Evolutionary conservation across 2,329 filamentous ascomycete species (phyloP).

Genomic region (Alternaria arborescens): DNA sequence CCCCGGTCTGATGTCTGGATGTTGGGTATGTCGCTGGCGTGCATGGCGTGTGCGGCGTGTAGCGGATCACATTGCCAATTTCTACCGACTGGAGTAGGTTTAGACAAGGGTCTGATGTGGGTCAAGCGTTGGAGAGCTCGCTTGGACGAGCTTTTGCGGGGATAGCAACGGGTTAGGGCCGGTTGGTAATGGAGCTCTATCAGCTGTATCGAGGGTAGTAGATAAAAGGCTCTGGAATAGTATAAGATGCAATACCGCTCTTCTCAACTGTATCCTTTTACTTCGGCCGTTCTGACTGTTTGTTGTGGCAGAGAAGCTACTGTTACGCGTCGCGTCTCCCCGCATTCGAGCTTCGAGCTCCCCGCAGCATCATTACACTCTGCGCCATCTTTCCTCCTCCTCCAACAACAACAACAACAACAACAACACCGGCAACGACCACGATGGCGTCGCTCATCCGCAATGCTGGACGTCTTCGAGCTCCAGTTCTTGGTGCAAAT

Average conservation of each 20-base stretch:
- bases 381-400: background rate
- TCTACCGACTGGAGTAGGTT: conserved; percentile 11
- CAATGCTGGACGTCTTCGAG: conserved; percentile 33
- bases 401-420: too few species aligned
- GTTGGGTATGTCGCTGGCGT: background rate
- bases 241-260: conserved; percentile 21
- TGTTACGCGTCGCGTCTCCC: conserved; percentile 3
- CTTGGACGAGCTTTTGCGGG: conserved; percentile 27
- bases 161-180: conserved; percentile 30
- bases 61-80: conserved; percentile 11
- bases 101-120: conserved; percentile 13
- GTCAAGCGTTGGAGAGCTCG: conserved; percentile 18
- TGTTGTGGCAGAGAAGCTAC: background rate
- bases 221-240: conserved; percentile 4
- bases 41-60: conserved; percentile 29
- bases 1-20: background rate
- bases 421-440: background rate
- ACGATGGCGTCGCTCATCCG: conserved; percentile 47
- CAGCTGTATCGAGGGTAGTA: conserved; percentile 10
- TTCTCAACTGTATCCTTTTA: background rate
- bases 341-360: background rate
- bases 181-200: conserved; percentile 17
- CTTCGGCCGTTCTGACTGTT: background rate
- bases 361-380: background rate
- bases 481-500: conserved; percentile 26